phyloP scores from a whole-genome alignment of 1,284 basidiomycete genomes.

The Athelia sp. region DNA sequence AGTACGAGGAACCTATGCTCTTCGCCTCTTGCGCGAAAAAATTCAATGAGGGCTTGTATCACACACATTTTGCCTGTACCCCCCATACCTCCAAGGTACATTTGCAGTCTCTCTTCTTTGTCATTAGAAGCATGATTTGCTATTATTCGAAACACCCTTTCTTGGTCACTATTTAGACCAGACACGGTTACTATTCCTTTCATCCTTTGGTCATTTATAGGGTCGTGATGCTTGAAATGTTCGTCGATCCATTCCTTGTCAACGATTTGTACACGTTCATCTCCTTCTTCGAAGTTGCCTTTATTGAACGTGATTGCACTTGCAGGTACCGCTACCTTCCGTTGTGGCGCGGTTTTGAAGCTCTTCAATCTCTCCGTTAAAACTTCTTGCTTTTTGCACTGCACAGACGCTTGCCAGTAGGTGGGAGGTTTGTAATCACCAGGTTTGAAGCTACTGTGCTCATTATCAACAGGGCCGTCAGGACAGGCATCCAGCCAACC shows the following conservation, averaged over 20 bases:
- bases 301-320: too few relatives aligned
- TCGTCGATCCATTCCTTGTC: neutral
- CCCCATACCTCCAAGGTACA: constrained; percentile 28
- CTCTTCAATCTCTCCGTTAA: too few relatives aligned
- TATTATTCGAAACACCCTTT: constrained; percentile 22
- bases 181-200: constrained; percentile 5
- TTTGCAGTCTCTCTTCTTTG: constrained; percentile 17
- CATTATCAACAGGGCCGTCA: too few relatives aligned
- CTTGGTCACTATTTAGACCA: constrained; percentile 17
- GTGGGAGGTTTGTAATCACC: too few relatives aligned
- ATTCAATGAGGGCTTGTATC: constrained; percentile 20
- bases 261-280: neutral
- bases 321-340: too few relatives aligned
- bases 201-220: neutral
- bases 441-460: too few relatives aligned
- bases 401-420: too few relatives aligned
- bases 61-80: constrained; percentile 31
- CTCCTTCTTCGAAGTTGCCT: too few relatives aligned
- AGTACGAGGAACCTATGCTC: constrained; percentile 17
- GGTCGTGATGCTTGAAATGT: neutral
- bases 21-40: constrained; percentile 14
- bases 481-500: too few relatives aligned
- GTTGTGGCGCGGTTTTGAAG: too few relatives aligned
- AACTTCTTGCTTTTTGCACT: too few relatives aligned
- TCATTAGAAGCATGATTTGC: constrained; percentile 15